Evolutionary conservation across 257 asterid genomes (phyloP).

Genomic region (Salvia rosmarinus): DNA sequence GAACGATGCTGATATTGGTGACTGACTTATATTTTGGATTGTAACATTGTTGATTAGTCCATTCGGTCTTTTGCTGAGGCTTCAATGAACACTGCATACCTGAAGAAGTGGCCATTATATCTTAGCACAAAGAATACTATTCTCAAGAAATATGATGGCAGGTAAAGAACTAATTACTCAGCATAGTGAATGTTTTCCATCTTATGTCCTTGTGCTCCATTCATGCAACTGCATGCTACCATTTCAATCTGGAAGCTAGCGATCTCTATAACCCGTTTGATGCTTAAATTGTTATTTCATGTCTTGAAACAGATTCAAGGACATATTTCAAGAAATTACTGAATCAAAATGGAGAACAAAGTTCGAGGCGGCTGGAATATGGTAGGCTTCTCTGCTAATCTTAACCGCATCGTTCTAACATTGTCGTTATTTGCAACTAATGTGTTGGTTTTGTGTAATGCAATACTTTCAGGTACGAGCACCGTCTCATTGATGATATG

Average conservation of each 20-base stretch:
- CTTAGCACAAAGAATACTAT: constrained; percentile 98
- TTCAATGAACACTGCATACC: constrained; percentile 85
- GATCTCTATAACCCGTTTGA: background rate
- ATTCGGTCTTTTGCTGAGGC: constrained; percentile 88
- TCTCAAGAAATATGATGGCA: constrained; percentile 96
- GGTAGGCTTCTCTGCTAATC: constrained; percentile 50
- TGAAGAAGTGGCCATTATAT: constrained; percentile 97
- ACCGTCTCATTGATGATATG: constrained; percentile 99
- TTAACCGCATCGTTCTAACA: constrained; percentile 7
- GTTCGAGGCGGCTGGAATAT: constrained; percentile 87
- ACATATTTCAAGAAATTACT: constrained; percentile 93
- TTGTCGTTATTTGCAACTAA: background rate
- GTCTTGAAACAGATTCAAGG: constrained; percentile 77
- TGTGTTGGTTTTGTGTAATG: background rate
- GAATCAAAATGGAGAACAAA: constrained; percentile 84
- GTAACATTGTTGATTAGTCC: constrained; percentile 55
- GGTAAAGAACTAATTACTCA: constrained; percentile 48
- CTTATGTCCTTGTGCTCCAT: background rate
- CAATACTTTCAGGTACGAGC: constrained; percentile 75
- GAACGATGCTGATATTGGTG: constrained; percentile 7
- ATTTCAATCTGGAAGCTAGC: background rate
- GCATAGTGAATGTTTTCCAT: background rate
- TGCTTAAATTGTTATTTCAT: constrained; percentile 18
- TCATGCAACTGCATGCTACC: background rate
- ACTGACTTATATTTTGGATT: constrained; percentile 28